These are phyloP conservation scores for Santalum album DNA, from an alignment of 164 flowering plant species.

Conservation along the genomic window DNA sequence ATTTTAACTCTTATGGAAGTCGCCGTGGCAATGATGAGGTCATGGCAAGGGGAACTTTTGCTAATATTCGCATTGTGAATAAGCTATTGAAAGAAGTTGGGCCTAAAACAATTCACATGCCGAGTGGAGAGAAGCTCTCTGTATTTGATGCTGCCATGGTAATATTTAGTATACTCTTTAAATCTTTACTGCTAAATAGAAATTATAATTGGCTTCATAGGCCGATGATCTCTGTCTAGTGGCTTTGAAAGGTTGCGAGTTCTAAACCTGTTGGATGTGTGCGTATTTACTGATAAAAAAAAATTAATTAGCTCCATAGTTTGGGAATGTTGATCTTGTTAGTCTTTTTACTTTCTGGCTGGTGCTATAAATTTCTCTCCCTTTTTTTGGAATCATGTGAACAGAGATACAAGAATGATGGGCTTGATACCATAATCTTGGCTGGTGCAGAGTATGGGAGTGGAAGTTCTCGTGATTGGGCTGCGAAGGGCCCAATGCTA, in stretches of 20 bases:
- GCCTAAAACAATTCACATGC: conserved; percentile 64
- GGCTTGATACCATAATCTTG: conserved; percentile 50
- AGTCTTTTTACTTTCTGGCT: too few species aligned
- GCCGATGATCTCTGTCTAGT: too few species aligned
- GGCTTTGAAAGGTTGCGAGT: too few species aligned
- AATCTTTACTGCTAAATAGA: background rate
- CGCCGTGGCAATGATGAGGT: conserved; percentile 76
- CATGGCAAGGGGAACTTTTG: conserved; percentile 71
- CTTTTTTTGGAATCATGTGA: background rate
- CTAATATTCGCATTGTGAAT: conserved; percentile 63
- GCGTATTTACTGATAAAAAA: too few species aligned
- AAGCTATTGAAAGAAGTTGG: conserved; percentile 63
- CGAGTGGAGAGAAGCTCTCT: conserved; percentile 53
- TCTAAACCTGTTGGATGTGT: too few species aligned
- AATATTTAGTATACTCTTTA: conserved; percentile 1
- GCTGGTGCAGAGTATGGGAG: conserved; percentile 86
- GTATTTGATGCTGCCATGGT: conserved; percentile 69
- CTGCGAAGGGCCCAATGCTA: conserved; percentile 82
- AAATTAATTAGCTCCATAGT: too few species aligned
- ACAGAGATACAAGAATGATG: conserved; percentile 59
- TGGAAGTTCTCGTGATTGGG: conserved; percentile 89
- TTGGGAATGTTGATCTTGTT: too few species aligned
- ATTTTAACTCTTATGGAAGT: conserved; percentile 71
- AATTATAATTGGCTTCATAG: background rate
- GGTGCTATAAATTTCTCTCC: too few species aligned